Conservation (phyloP, 2,329 filamentous ascomycete species). For the Cladosporium oxysporum region DNA sequence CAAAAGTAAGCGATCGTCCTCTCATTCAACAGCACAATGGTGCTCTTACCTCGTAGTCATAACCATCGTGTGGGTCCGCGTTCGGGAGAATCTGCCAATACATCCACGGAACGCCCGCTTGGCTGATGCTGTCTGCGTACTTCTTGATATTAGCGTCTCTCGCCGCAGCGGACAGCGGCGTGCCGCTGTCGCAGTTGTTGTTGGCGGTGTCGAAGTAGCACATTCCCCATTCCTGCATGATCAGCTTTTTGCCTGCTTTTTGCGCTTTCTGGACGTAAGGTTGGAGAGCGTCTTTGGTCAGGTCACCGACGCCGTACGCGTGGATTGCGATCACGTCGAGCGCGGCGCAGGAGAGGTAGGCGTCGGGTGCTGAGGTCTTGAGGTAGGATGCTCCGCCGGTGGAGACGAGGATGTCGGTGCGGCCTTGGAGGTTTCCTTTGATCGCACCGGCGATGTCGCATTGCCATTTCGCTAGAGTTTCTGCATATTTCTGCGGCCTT, state of each 20-base stretch:
- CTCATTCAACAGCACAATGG: neutral
- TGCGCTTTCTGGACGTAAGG: constrained; percentile 33
- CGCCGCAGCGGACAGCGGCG: constrained; percentile 1
- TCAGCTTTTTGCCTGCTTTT: constrained; percentile 36
- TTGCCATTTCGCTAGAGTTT: constrained; percentile 21
- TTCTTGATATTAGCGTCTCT: constrained; percentile 33
- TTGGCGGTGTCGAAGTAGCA: constrained; percentile 36
- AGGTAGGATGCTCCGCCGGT: constrained; percentile 25
- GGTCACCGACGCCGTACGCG: constrained; percentile 34
- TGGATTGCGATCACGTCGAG: constrained; percentile 33
- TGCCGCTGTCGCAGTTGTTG: constrained; percentile 30
- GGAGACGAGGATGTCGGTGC: constrained; percentile 23
- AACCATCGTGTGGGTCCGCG: constrained; percentile 34
- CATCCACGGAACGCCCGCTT: constrained; percentile 38
- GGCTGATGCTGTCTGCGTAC: constrained; percentile 34
- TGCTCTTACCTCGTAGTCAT: constrained; percentile 39
- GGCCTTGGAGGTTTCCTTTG: constrained; percentile 19
- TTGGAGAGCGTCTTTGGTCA: constrained; percentile 27
- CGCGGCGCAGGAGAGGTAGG: constrained; percentile 27
- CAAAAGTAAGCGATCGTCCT: neutral
- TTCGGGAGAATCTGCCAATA: constrained; percentile 42
- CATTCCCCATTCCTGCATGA: constrained; percentile 37
- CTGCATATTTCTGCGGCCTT: neutral
- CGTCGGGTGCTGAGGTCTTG: constrained; percentile 18
- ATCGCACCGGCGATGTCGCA: constrained; percentile 24